These are phyloP conservation scores for Cercospora canescens DNA, from an alignment of 2,329 filamentous ascomycete genomes.

Conservation along the genomic window DNA sequence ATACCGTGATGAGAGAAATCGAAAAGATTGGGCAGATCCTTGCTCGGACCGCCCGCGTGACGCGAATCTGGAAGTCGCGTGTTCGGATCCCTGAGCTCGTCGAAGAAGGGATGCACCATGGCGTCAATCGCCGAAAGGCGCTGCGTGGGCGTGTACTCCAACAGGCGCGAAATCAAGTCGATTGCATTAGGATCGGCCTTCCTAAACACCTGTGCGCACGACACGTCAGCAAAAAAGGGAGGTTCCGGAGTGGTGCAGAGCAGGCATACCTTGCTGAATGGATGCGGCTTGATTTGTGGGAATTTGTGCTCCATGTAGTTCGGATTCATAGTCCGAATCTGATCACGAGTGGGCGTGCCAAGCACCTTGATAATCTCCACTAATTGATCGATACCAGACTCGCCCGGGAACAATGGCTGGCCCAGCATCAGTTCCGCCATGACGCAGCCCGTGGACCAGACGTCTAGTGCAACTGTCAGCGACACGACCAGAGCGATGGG, in stretches of 20 bases:
- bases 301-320: constrained; percentile 99
- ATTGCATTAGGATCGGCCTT: constrained; percentile 93
- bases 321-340: constrained; percentile 99
- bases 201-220: constrained; percentile 73
- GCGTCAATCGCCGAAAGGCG: constrained; percentile 90
- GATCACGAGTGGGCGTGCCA: constrained; percentile 92
- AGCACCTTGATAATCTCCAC: constrained; percentile 99
- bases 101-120: constrained; percentile 98
- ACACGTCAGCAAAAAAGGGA: constrained; percentile 15
- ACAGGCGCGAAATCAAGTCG: constrained; percentile 86
- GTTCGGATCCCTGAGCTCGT: constrained; percentile 88
- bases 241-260: neutral
- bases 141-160: constrained; percentile 97
- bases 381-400: constrained; percentile 96
- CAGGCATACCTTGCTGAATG: constrained; percentile 79
- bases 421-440: constrained; percentile 99
- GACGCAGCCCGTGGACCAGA: constrained; percentile 98
- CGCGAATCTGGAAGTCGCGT: constrained; percentile 93
- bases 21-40: constrained; percentile 85
- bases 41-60: constrained; percentile 75
- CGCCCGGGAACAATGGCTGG: constrained; percentile 94
- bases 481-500: neutral
- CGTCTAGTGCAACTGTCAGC: constrained; percentile 62
- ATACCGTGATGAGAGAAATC: constrained; percentile 92
- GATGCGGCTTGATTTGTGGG: constrained; percentile 98